phyloP scores from a whole-genome alignment of 2,329 filamentous ascomycete genomes.

The Alternaria atra region DNA sequence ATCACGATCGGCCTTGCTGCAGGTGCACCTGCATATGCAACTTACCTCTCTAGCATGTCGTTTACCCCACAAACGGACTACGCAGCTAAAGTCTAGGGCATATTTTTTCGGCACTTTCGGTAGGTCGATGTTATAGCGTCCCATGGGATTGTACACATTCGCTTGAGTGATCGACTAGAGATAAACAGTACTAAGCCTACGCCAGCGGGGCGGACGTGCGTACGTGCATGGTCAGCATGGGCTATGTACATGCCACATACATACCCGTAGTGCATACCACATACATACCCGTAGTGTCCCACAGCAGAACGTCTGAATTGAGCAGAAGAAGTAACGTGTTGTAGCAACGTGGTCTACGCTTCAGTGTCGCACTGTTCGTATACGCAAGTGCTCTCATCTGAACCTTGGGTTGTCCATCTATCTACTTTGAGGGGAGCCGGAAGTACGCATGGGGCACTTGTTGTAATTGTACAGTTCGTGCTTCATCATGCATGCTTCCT shows the following conservation, averaged over 20 bases:
- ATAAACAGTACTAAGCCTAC: neutral
- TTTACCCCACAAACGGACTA: conserved; percentile 3
- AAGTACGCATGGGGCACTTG: neutral
- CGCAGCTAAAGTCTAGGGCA: conserved; percentile 2
- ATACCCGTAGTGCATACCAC: neutral
- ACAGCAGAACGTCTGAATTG: neutral
- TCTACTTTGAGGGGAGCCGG: conserved; percentile 1
- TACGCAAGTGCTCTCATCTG: neutral
- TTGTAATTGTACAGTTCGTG: neutral
- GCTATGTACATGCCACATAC: neutral
- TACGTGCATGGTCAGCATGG: neutral
- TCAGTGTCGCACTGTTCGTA: neutral
- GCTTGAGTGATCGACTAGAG: neutral
- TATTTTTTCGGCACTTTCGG: neutral
- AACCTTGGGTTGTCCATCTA: neutral
- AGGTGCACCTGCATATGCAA: conserved; percentile 4
- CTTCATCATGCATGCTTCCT: neutral
- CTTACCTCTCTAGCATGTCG: neutral
- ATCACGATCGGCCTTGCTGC: neutral
- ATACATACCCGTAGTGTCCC: conserved; percentile 2
- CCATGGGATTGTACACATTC: neutral
- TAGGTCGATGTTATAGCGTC: neutral
- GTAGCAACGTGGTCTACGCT: conserved; percentile 1
- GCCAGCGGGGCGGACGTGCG: neutral
- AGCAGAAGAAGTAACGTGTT: neutral